Conservation (phyloP, 768 basidiomycete species). For the Royoungia palumana region DNA sequence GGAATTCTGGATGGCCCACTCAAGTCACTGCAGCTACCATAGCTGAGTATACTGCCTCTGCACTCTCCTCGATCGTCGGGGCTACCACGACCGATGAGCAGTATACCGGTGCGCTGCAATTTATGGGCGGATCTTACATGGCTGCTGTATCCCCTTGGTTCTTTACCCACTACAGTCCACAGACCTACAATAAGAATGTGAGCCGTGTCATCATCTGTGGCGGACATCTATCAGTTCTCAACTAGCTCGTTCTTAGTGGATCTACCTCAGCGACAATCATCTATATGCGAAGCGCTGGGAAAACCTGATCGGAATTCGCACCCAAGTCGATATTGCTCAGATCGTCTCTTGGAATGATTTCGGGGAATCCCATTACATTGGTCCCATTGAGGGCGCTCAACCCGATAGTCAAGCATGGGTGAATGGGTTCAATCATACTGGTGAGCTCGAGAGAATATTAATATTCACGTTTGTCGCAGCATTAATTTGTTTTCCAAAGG, state of each 20-base stretch:
- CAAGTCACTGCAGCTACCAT: constrained; percentile 40
- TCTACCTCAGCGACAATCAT: constrained; percentile 66
- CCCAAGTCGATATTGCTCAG: constrained; percentile 57
- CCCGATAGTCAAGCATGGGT: constrained; percentile 72
- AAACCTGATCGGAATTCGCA: constrained; percentile 51
- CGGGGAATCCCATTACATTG: constrained; percentile 76
- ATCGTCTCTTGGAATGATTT: constrained; percentile 72
- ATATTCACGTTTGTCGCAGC: not conserved
- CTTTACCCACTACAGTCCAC: constrained; percentile 69
- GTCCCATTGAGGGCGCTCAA: constrained; percentile 66
- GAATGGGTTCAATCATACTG: constrained; percentile 56
- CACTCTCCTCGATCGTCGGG: constrained; percentile 39
- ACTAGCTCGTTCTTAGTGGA: constrained; percentile 40
- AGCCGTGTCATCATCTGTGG: constrained; percentile 15
- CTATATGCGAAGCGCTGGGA: constrained; percentile 70
- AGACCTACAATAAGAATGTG: constrained; percentile 74
- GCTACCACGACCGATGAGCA: constrained; percentile 49
- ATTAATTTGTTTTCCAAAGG: constrained; percentile 32
- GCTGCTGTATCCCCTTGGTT: constrained; percentile 71
- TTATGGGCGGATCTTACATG: constrained; percentile 38
- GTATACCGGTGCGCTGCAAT: constrained; percentile 47
- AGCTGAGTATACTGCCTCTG: not conserved
- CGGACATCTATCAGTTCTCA: constrained; percentile 3
- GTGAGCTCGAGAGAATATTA: constrained; percentile 26
- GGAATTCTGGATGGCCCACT: constrained; percentile 80